Base-by-base conservation (phyloP, 108 stramenopile species). In the Nitzschia palea region DNA sequence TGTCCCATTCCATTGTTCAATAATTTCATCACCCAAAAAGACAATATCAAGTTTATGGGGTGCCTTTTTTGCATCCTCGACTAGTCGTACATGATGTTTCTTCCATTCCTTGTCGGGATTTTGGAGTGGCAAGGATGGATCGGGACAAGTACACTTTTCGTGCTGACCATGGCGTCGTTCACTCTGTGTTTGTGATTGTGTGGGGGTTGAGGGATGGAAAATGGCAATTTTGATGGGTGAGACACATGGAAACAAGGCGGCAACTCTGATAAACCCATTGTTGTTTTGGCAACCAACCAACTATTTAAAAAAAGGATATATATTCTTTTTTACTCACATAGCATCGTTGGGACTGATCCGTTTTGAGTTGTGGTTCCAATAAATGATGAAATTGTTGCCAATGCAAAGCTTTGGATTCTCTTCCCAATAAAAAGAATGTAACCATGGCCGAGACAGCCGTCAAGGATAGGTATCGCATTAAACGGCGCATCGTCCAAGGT, bases 11-110 rank as follows among this genome's bases (percentile, higher is more conserved):
- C 57, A 59, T 53, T 62, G 67, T 36, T 76, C 74, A 12, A 68
- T 52, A 29, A 68, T 63, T 1, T 31, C 53, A 68, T 76, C 74
- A 12, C 74, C 74, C 58, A 76, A 64, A 55, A 76, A 76, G 6
- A 76, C 74, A 47, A 76, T 58, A 47, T 76, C 74, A 48, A 76
- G 50, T n/a, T 74, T 28, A 52, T 31, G 18, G 15, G 51, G 45
- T 28, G 60, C 60, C 9, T 55, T 47, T 32, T 68, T 56, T 27
- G 74, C 74, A 34, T 45, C 27, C 23, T 35, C 28, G 1, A 76
- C 37, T 54, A 76, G 55, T 20, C 43, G 25, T 22, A 62, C 50
- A 43, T 76, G 74, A 42, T 76, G 67, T 18, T 48, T 27, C 17
- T 68, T 40, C 74, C 74, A 76, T 36, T 40, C 33, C 34, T 32